Evolutionary conservation across 1,284 basidiomycete genomes (phyloP), one percentile per base, ranked within the genome.

Genomic region (Papiliotrema flavescens): DNA sequence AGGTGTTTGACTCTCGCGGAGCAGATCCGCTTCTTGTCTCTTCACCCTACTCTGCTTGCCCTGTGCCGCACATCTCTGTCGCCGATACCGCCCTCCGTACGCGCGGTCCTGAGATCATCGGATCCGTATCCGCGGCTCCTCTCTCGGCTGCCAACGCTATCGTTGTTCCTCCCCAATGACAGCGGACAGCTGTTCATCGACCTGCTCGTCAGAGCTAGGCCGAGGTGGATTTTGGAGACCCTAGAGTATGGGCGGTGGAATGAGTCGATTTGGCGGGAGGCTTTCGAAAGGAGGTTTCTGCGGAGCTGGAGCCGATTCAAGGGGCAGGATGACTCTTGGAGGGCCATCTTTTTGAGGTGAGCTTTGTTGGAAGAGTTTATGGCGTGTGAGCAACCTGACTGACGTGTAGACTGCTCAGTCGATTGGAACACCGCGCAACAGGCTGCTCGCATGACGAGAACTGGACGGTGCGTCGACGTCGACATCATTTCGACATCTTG

Each of bases 381-480:
- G 36, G 13, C 19, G 22, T 7, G n/a, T 40, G 6, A 44, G 24
- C 48, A 28, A 41, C 20, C 20, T 9, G 28, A 15, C 43, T 44
- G 42, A 54, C 14, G 43, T n/a, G 45, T n/a, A 70, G 71, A 23
- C 49, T 66, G 19, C 56, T 76, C 0, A 60, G 66, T 1, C 53
- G 65, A 2, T 43, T 76, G 20, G 70, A 71, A 22, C 73, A 76
- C 55, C 64, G 73, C 0, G 39, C 58, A 20, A 48, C 61, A 5
- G 71, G 72, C 0, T 76, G 74, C 44, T 65, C 69, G 1, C 74
- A 74, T 47, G 68, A 73, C 37, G 74, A 76, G 53, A 60, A 65
- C 1, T 74, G 70, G 71, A 74, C 73, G 7, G 69, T 71, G 41
- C 51, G 67, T 62, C 1, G 49, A 32, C 8, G n/a, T 6, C 35